Percentiles rank a stretch among this genome's conserved stretches.
Conservation (phyloP, 495 filamentous ascomycete species). For the Xylona heveae region DNA sequence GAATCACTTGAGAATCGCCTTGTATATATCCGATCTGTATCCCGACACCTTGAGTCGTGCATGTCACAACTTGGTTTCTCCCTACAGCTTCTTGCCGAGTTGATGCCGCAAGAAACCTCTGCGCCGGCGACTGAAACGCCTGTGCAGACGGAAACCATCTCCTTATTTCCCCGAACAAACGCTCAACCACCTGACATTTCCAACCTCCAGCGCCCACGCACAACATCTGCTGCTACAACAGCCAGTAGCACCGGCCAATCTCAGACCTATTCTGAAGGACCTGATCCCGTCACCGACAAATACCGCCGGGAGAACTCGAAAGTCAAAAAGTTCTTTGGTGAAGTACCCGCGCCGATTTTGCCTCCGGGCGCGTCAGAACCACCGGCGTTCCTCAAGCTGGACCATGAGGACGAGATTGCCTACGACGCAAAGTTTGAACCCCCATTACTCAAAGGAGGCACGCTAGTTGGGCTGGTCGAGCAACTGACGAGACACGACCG, state of each 20-base stretch:
- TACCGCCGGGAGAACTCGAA: conserved; percentile 56
- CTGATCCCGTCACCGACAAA: conserved; percentile 33
- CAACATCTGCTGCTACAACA: too few relatives aligned
- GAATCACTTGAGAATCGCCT: conserved; percentile 81
- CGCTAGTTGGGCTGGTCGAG: conserved; percentile 77
- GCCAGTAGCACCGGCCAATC: conserved; percentile 29
- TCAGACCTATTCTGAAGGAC: conserved; percentile 44
- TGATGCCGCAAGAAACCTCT: conserved; percentile 35
- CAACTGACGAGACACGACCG: conserved; percentile 91
- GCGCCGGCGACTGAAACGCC: too few relatives aligned
- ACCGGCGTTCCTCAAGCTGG: conserved; percentile 67
- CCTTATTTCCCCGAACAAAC: conserved; percentile 15
- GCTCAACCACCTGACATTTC: conserved; percentile 14
- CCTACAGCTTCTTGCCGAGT: conserved; percentile 65
- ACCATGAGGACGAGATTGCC: conserved; percentile 74
- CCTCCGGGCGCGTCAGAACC: conserved; percentile 26
- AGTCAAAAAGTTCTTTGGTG: conserved; percentile 73
- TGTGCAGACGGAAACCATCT: too few relatives aligned
- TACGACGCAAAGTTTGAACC: conserved; percentile 61
- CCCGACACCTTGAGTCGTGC: conserved; percentile 61
- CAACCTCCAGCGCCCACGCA: too few relatives aligned
- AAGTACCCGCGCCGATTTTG: conserved; percentile 39
- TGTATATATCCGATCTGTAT: conserved; percentile 50
- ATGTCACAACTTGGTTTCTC: conserved; percentile 77
- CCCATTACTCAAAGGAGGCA: conserved; percentile 67